Evolutionary conservation across 805 yeast genomes (phyloP).

Genomic region (Wickerhamomyces canadensis): DNA sequence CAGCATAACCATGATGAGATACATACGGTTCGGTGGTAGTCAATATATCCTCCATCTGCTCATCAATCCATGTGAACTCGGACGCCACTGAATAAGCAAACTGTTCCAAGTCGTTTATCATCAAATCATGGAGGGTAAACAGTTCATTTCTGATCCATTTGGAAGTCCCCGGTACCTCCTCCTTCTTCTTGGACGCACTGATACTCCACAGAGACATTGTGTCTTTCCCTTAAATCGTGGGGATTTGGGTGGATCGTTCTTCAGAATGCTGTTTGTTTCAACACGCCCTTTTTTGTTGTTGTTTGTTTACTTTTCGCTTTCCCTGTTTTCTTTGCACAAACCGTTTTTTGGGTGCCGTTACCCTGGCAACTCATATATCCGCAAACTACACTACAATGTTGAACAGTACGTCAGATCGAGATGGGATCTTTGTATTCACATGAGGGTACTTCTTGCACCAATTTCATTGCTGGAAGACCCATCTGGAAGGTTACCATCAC

Average conservation of each 20-base stretch:
- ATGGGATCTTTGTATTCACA: too few relatives aligned
- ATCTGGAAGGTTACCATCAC: conserved; percentile 86
- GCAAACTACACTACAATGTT: too few relatives aligned
- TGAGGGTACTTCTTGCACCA: conserved; percentile 80
- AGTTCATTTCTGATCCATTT: conserved; percentile 45
- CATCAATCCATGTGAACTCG: conserved; percentile 36
- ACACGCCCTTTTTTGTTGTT: background rate
- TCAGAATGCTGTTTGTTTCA: conserved; percentile 6
- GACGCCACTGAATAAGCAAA: conserved; percentile 34
- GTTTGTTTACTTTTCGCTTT: conserved; percentile 7
- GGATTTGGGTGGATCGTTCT: too few relatives aligned
- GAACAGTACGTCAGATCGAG: too few relatives aligned
- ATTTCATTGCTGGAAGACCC: conserved; percentile 76
- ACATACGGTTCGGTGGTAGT: conserved; percentile 22
- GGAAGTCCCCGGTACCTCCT: conserved; percentile 43
- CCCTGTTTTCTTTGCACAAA: too few relatives aligned
- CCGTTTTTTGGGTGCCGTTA: background rate
- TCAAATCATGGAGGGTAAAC: conserved; percentile 32
- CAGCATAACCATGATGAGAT: background rate
- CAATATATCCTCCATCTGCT: conserved; percentile 33
- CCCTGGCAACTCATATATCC: background rate
- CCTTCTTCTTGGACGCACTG: conserved; percentile 22
- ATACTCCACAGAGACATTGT: conserved; percentile 27
- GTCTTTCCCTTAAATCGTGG: too few relatives aligned
- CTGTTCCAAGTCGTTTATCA: conserved; percentile 33